Evolutionary conservation across 2,329 filamentous ascomycete species (phyloP).

Genomic region (Beauveria asiatica): DNA sequence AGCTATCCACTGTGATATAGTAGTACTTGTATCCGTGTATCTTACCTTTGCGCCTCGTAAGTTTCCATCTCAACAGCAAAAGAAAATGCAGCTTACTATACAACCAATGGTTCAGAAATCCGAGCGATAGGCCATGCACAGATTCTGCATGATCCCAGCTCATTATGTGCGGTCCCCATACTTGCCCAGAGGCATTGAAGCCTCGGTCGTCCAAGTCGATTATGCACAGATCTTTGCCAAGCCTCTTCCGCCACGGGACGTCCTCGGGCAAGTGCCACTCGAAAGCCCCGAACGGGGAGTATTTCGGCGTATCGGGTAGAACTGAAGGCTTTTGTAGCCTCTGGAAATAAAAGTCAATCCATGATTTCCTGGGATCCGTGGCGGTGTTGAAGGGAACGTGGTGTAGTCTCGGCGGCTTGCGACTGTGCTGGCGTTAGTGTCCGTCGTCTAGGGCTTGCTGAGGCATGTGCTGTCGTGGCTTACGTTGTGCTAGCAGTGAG

Average conservation of each 20-base stretch:
- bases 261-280: slow-evolving; percentile 22
- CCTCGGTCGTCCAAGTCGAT: slow-evolving; percentile 36
- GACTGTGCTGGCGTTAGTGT: neutral
- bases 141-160: slow-evolving; percentile 25
- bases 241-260: slow-evolving; percentile 23
- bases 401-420: neutral
- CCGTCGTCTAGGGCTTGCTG: neutral
- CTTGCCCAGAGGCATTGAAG: slow-evolving; percentile 26
- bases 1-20: slow-evolving; percentile 31
- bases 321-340: slow-evolving; percentile 23
- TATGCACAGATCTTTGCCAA: slow-evolving; percentile 34
- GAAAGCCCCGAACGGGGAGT: slow-evolving; percentile 25
- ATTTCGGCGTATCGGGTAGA: slow-evolving; percentile 19
- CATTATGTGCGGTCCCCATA: slow-evolving; percentile 28
- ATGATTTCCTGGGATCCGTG: slow-evolving; percentile 16
- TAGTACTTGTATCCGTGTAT: slow-evolving; percentile 41
- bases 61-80: neutral
- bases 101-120: slow-evolving; percentile 36
- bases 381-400: neutral
- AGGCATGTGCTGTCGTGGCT: neutral
- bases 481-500: neutral
- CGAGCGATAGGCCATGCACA: slow-evolving; percentile 30
- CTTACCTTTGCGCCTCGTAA: slow-evolving; percentile 22
- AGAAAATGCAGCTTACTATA: slow-evolving; percentile 24
- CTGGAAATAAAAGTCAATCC: slow-evolving; percentile 26